Evolutionary conservation across 441 rosid genomes (phyloP).

Genomic region (Gossypium aridum): DNA sequence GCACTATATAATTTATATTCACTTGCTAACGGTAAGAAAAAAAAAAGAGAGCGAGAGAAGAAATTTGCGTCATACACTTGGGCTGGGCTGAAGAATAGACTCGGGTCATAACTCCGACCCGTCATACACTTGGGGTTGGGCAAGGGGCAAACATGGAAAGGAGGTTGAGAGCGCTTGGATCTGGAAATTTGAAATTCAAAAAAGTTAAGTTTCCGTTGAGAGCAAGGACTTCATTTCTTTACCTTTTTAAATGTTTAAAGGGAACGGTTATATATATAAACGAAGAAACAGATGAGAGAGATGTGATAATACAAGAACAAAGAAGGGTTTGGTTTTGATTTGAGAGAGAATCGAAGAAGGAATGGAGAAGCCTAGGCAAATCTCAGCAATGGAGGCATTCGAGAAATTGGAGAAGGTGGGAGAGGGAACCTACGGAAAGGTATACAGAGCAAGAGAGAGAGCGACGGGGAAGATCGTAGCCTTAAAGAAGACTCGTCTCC

Average conservation of each 20-base stretch:
- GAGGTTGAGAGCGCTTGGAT: neutral
- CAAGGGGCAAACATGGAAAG: constrained; percentile 2
- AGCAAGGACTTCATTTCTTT: neutral
- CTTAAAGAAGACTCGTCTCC: constrained; percentile 95
- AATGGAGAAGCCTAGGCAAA: constrained; percentile 36
- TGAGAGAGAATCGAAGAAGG: constrained; percentile 11
- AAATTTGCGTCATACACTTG: neutral
- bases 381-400: constrained; percentile 80
- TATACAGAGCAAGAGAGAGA: constrained; percentile 86
- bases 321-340: neutral
- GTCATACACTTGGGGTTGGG: neutral
- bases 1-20: no score
- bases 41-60: no score
- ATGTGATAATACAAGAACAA: neutral
- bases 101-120: neutral
- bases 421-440: constrained; percentile 96
- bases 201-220: constrained; percentile 24
- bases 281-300: neutral
- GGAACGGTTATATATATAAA: constrained; percentile 14
- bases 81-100: neutral
- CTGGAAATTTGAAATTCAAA: constrained; percentile 37
- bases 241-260: neutral
- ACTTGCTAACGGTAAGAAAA: no score
- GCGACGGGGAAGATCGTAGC: constrained; percentile 93
- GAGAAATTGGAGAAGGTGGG: constrained; percentile 98